These are phyloP conservation scores for Pseudomassariella vexata DNA, from an alignment of 2,329 filamentous ascomycete species.

Conservation along the genomic window DNA sequence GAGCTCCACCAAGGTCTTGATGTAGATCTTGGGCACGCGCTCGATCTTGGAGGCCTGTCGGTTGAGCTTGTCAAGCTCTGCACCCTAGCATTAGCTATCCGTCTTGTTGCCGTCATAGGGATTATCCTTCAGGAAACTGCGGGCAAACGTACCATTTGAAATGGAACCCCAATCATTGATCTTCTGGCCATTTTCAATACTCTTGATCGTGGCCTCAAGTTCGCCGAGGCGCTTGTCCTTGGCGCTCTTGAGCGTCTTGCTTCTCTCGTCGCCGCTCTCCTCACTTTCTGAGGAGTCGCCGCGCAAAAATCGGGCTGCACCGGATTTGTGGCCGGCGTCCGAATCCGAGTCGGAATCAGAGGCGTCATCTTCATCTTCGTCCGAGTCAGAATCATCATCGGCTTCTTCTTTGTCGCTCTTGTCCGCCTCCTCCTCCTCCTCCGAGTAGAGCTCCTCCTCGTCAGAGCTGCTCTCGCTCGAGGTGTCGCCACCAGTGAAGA, in stretches of 20 bases:
- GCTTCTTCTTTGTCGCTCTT: constrained; percentile 46
- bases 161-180: constrained; percentile 97
- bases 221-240: constrained; percentile 97
- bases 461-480: constrained; percentile 94
- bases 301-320: constrained; percentile 79
- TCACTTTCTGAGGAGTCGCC: constrained; percentile 70
- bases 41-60: constrained; percentile 76
- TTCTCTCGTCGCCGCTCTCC: constrained; percentile 80
- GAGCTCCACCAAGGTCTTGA: constrained; percentile 87
- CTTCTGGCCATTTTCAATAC: constrained; percentile 95
- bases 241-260: constrained; percentile 88
- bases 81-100: constrained; percentile 5
- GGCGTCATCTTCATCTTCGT: constrained; percentile 46
- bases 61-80: constrained; percentile 94
- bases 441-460: constrained; percentile 89
- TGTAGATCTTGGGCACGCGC: constrained; percentile 80
- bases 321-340: constrained; percentile 58
- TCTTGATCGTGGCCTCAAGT: constrained; percentile 79
- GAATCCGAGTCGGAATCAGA: constrained; percentile 55
- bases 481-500: constrained; percentile 91
- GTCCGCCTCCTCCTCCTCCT: constrained; percentile 59
- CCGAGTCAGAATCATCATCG: constrained; percentile 45
- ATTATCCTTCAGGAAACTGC: too few species aligned
- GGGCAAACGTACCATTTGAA: constrained; percentile 62
- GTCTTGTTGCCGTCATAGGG: too few species aligned